These are phyloP conservation scores for Oryza coarctata DNA, from an alignment of 176 grass and related monocot species.

Conservation along the genomic window DNA sequence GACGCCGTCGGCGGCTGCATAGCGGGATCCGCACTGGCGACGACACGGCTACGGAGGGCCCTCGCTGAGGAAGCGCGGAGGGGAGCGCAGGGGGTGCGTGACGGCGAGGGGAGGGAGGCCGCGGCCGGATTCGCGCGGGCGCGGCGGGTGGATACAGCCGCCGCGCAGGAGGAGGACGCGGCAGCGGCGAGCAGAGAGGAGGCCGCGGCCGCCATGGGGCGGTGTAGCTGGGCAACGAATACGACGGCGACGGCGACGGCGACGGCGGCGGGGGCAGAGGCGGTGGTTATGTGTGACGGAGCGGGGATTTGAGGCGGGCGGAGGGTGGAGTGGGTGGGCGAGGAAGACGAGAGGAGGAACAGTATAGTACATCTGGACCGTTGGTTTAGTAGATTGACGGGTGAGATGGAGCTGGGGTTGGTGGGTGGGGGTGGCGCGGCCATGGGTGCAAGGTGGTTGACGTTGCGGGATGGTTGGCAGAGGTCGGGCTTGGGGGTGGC, in stretches of 20 bases:
- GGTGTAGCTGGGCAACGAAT: not conserved
- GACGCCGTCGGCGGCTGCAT: conserved; percentile 59
- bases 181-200: conserved; percentile 27
- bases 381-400: too few relatives aligned
- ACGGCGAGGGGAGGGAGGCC: conserved; percentile 30
- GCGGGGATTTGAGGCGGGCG: conserved; percentile 45
- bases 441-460: not conserved
- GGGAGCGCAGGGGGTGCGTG: not conserved
- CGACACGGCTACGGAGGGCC: conserved; percentile 29
- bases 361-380: not conserved
- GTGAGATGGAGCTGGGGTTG: too few relatives aligned
- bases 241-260: not conserved
- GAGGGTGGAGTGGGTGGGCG: conserved; percentile 36
- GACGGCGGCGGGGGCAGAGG: not conserved
- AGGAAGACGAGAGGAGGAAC: not conserved
- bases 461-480: conserved; percentile 32
- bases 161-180: conserved; percentile 17
- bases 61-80: conserved; percentile 18
- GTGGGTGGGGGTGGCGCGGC: too few relatives aligned
- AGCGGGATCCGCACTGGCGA: conserved; percentile 46
- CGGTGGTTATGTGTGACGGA: not conserved
- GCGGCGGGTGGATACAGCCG: conserved; percentile 22
- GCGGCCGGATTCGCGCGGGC: not conserved
- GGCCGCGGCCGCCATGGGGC: conserved; percentile 35
- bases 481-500: not conserved